Evolutionary conservation across 2,329 filamentous ascomycete species (phyloP).

Genomic region (Cryphonectria naterciae): DNA sequence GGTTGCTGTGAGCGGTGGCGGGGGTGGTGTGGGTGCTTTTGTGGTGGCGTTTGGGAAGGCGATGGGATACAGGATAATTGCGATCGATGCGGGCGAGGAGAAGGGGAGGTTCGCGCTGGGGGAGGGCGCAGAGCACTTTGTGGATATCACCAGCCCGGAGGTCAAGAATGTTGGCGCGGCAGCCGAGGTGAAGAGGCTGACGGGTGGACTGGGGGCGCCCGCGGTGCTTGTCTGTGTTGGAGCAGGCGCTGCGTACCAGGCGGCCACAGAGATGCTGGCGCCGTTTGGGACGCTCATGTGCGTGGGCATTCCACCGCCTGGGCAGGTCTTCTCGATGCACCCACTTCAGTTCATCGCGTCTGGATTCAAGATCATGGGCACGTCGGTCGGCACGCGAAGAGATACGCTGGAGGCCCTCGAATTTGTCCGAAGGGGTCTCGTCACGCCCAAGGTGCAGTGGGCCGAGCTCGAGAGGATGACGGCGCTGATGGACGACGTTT

Average conservation of each 20-base stretch:
- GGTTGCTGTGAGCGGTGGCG: constrained; percentile 44
- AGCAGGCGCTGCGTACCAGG: constrained; percentile 39
- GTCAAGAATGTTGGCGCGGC: constrained; percentile 26
- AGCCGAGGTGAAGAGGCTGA: constrained; percentile 35
- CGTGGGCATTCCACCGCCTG: constrained; percentile 41
- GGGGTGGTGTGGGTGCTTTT: constrained; percentile 45
- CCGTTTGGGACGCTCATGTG: constrained; percentile 46
- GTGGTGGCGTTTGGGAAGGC: constrained; percentile 45
- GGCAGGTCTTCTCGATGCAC: constrained; percentile 37
- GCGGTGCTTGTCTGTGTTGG: constrained; percentile 41
- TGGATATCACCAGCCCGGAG: constrained; percentile 38
- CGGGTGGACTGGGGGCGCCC: constrained; percentile 32
- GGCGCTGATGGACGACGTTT: constrained; percentile 30
- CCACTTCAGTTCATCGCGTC: constrained; percentile 42
- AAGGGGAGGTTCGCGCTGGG: constrained; percentile 38
- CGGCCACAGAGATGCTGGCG: constrained; percentile 40
- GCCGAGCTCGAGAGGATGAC: constrained; percentile 34
- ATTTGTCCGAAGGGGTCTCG: constrained; percentile 40
- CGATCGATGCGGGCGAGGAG: constrained; percentile 41
- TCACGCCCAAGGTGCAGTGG: constrained; percentile 37
- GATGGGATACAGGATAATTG: constrained; percentile 47
- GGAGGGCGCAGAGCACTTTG: constrained; percentile 43
- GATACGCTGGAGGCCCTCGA: constrained; percentile 47
- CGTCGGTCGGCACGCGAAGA: constrained; percentile 41
- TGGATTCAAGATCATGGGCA: constrained; percentile 42